Base-by-base conservation (phyloP, 164 flowering plant species). In the Akebia trifoliata region DNA sequence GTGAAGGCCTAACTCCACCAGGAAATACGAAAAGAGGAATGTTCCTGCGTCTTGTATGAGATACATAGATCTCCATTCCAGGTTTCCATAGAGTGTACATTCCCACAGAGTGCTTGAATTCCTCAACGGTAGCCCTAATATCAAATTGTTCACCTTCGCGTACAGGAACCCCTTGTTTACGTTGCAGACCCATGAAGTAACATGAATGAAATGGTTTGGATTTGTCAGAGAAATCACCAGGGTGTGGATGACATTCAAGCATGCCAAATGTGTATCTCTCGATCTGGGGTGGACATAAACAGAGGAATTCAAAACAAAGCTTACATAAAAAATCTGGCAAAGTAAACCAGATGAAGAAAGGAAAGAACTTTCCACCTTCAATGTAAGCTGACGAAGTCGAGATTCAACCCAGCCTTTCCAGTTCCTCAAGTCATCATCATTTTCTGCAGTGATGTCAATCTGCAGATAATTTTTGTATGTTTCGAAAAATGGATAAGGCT, bases 401-500 rank as follows among this genome's bases (percentile, higher is more conserved):
- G 97, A 91, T 64, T 91, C 92, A 44, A 91, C 92, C 94, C 97
- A 91, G 20, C 97, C 97, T 74, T 86, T 91, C 96, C 96, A 91
- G 18, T 73, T 69, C 71, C 89, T 74, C 55, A 87, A 61, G 64
- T 86, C 92, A 63, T 83, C 78, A 37, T 67, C 83, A 60, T 81
- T 78, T 58, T 72, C 87, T 31, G 98, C 88, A 35, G 71, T 47
- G 31, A 88, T 74, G 12, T 91, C 96, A 46, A 88, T 86, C 72
- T 84, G 86, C 52, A 91, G 72, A 74, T 91, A 88, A 68, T 91
- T 79, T 63, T 78, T 91, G 72, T 91, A 86, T 4, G 81, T 80
- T 54, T 91, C 96, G 69, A 91, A 91, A 66, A 88, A 91, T n/a
- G 78, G 74, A 63, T 60, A 88, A 50, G 80, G 78, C 75, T 83